Evolutionary conservation across 371 early-diverging fungal species (phyloP).

Genomic region (Smittium mucronatum): DNA sequence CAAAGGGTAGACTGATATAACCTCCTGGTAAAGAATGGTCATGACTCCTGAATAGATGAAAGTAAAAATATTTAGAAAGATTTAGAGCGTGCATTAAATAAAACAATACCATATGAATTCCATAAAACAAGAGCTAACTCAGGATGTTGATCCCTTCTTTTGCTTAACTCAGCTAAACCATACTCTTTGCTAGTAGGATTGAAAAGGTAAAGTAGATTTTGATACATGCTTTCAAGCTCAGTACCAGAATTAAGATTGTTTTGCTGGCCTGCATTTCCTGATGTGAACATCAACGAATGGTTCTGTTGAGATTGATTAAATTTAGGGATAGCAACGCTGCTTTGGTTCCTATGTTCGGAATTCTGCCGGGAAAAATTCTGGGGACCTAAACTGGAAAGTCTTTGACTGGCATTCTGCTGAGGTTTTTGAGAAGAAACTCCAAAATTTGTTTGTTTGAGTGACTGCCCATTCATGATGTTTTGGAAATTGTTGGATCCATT

Average conservation of each 20-base stretch:
- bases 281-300: background rate
- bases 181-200: constrained; percentile 67
- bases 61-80: constrained; percentile 34
- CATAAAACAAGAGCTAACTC: constrained; percentile 89
- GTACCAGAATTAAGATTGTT: background rate
- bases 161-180: constrained; percentile 81
- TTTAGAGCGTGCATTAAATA: background rate
- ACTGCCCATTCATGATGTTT: background rate
- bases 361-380: background rate
- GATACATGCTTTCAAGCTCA: constrained; percentile 35
- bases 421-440: background rate
- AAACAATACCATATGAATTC: constrained; percentile 75
- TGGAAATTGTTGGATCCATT: background rate
- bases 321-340: background rate
- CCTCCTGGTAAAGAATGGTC: constrained; percentile 87
- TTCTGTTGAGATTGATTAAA: background rate
- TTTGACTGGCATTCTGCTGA: background rate
- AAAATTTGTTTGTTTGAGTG: background rate
- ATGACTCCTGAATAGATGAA: constrained; percentile 42
- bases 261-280: background rate
- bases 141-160: constrained; percentile 85
- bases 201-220: constrained; percentile 72
- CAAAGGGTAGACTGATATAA: constrained; percentile 82
- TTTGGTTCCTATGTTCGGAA: background rate
- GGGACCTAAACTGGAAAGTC: background rate